These are phyloP conservation scores for Pilasporangium apinafurcum DNA, from an alignment of 352 stramenopile species.

Conservation along the genomic window DNA sequence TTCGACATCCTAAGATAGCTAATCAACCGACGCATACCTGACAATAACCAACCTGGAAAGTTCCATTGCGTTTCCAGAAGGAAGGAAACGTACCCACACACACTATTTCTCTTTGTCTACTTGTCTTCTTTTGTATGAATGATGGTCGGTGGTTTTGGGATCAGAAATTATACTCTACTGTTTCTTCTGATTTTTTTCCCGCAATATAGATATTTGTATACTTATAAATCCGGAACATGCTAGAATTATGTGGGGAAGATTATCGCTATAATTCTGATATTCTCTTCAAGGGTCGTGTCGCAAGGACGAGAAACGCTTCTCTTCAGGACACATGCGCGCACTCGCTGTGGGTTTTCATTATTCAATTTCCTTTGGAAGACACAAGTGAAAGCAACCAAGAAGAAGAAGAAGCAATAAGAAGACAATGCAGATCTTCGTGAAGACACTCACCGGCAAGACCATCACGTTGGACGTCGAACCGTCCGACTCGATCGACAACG, in stretches of 20 bases:
- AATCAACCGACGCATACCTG: no score
- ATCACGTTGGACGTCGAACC: slow-evolving; percentile 90
- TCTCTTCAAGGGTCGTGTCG: neutral
- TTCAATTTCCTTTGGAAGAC: slow-evolving; percentile 11
- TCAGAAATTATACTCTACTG: neutral
- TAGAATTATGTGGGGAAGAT: neutral
- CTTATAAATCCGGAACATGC: neutral
- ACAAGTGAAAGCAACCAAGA: slow-evolving; percentile 7
- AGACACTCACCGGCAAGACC: slow-evolving; percentile 90
- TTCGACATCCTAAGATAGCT: no score
- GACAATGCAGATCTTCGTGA: slow-evolving; percentile 90
- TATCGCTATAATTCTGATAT: neutral
- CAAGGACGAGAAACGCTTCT: neutral
- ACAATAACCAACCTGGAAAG: no score
- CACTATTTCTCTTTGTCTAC: no score
- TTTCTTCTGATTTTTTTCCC: neutral
- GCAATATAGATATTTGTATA: slow-evolving; percentile 3
- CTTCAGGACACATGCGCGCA: no score
- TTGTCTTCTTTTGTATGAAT: slow-evolving; percentile 3
- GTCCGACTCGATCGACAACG: slow-evolving; percentile 92
- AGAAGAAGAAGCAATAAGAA: no score
- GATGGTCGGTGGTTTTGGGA: slow-evolving; percentile 2
- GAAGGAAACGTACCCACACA: no score
- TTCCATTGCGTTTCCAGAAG: no score
- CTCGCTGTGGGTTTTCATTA: no score